A percentile compares a stretch with the other conserved stretches of the same genome.
Evolutionary conservation across 2,329 filamentous ascomycete genomes (phyloP).

Genomic region (Colletotrichum tanaceti): DNA sequence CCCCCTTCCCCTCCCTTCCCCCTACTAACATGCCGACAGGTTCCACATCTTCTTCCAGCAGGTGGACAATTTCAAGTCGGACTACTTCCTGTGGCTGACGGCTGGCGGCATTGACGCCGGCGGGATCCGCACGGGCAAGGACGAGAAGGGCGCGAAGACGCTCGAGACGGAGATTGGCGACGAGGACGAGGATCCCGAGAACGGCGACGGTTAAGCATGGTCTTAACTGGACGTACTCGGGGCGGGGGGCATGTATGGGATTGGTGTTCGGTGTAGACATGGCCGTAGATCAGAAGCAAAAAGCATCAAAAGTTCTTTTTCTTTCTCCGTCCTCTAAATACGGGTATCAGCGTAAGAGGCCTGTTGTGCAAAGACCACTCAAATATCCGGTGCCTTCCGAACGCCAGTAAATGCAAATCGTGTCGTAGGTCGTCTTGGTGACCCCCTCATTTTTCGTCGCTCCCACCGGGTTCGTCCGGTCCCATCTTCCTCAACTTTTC

Average conservation of each 20-base stretch:
- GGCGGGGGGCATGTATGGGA: background rate
- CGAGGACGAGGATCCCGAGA: constrained; percentile 59
- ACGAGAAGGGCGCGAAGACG: constrained; percentile 56
- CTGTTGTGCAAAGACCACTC: background rate
- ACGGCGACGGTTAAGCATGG: constrained; percentile 53
- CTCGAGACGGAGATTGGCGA: constrained; percentile 52
- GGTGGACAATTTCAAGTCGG: constrained; percentile 77
- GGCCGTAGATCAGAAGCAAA: background rate
- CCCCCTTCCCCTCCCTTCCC: too few species aligned
- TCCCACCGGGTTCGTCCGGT: too few species aligned
- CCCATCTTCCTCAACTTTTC: background rate
- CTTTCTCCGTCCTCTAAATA: constrained; percentile 12
- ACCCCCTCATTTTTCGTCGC: too few species aligned
- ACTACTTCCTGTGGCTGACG: constrained; percentile 80
- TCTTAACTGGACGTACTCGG: too few species aligned
- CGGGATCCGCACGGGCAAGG: constrained; percentile 57
- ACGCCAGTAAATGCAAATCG: constrained; percentile 25
- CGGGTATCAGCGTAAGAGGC: constrained; percentile 29
- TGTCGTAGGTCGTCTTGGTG: background rate
- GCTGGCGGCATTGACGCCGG: constrained; percentile 74
- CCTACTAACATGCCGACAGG: constrained; percentile 55
- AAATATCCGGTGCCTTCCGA: constrained; percentile 1
- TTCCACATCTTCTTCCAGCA: constrained; percentile 85
- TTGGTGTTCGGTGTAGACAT: background rate
- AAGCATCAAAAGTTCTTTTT: constrained; percentile 13